These are phyloP conservation scores for Ceraceosorus bombacis DNA, from an alignment of 1,284 basidiomycete species.

Conservation along the genomic window DNA sequence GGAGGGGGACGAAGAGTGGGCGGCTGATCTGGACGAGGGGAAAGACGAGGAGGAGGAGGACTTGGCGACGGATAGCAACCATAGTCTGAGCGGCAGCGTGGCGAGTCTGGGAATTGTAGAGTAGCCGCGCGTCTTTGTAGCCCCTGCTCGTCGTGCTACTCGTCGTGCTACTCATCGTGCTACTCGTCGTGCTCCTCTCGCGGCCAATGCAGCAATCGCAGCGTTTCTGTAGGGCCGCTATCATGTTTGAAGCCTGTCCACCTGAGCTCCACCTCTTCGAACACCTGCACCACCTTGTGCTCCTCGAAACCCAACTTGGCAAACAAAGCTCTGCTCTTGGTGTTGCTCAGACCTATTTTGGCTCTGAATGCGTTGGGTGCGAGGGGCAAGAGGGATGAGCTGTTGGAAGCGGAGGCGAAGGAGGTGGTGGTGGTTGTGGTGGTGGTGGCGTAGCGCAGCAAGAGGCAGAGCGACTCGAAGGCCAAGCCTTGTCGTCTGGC, in stretches of 20 bases:
- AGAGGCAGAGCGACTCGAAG: slow-evolving; percentile 41
- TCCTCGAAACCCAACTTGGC: slow-evolving; percentile 11
- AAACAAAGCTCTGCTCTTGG: slow-evolving; percentile 7
- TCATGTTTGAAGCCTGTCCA: not conserved
- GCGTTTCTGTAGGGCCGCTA: too few species aligned
- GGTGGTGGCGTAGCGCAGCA: slow-evolving; percentile 32
- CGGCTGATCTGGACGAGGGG: too few species aligned
- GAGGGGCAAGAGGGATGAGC: slow-evolving; percentile 1
- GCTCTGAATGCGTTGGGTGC: not conserved
- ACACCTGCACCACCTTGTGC: slow-evolving; percentile 25
- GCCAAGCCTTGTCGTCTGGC: slow-evolving; percentile 57
- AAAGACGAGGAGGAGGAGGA: too few species aligned
- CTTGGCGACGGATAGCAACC: too few species aligned
- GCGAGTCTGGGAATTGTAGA: too few species aligned
- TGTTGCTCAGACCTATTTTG: slow-evolving; percentile 14
- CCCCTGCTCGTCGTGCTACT: too few species aligned
- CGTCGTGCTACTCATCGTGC: too few species aligned
- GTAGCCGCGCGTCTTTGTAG: too few species aligned
- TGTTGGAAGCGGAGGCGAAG: slow-evolving; percentile 2
- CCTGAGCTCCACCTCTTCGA: slow-evolving; percentile 36
- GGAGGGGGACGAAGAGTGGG: too few species aligned
- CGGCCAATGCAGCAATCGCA: too few species aligned
- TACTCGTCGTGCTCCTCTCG: too few species aligned
- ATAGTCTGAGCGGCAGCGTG: too few species aligned
- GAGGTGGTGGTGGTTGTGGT: not conserved